Base-by-base conservation (phyloP, 805 yeast genomes). In the Blastobotrys parvus region DNA sequence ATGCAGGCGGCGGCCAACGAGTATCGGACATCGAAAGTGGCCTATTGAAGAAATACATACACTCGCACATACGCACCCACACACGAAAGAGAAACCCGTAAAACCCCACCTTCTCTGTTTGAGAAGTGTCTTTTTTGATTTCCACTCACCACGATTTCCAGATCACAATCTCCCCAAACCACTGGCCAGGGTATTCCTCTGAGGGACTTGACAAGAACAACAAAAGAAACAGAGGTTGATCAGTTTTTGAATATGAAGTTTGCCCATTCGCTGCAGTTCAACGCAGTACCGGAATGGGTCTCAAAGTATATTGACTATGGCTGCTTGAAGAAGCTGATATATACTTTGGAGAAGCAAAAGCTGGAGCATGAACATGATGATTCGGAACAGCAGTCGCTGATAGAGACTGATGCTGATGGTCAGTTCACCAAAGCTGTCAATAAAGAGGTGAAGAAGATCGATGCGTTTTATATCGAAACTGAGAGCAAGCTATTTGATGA, bases 231-330 rank as follows among this genome's bases (percentile, higher is more conserved):
- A 25, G 11, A 25, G 10, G 29, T 25, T 25, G 29, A 25, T 11
- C 7, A 33, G 40, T 37, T 23, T 11, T 8, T 27, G 11, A 17
- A 16, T 2, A 90, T 90, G 98, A 90, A 90, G 74, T 90, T 90
- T 67, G 82, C 95, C 20, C 95, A 89, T 59, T 85, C 96, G 4
- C 68, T 90, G 50, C 96, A 90, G 71, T 89, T 90, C 65, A 90
- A 90, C 63, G 95, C 97, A 19, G 97, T 92, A 3, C 97, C 98
- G 1, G 97, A 92, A 62, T 90, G 98, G 98, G 77, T 95, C 10
- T 80, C 94, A 21, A 78, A 84, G 60, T 90, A 90, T 63, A 80
- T 90, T 44, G 89, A 94, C 43, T 90, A 90, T 63, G 83, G 95
- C 1, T 80, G 84, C 31, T 69, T 92, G 46, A 90, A 92, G 62